Percentiles rank a stretch among this genome's conserved stretches.
phyloP scores from a whole-genome alignment of 2,329 filamentous ascomycete genomes.

The Sporothrix protearum region DNA sequence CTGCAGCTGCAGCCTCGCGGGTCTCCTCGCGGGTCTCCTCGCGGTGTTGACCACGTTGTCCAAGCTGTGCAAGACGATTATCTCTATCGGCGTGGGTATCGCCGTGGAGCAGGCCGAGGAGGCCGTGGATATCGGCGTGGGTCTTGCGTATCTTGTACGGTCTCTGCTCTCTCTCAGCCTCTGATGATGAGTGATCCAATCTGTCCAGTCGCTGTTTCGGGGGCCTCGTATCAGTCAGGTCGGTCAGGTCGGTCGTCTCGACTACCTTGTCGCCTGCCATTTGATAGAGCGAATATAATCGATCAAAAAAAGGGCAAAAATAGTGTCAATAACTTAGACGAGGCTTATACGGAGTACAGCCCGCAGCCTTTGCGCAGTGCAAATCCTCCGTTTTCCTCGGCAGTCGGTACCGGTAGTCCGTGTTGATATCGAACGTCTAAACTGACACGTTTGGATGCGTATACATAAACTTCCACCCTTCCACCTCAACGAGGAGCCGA shows the following conservation, averaged over 20 bases:
- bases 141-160: constrained; percentile 12
- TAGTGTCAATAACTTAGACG: background rate
- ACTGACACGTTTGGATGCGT: background rate
- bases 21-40: constrained; percentile 1
- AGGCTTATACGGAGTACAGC: constrained; percentile 7
- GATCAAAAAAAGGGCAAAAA: background rate
- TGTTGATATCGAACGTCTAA: background rate
- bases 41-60: background rate
- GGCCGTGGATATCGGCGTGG: constrained; percentile 14
- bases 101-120: constrained; percentile 6
- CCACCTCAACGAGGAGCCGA: background rate
- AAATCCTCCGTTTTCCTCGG: background rate
- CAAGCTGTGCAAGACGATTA: background rate
- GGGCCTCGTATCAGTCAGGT: background rate
- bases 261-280: constrained; percentile 10
- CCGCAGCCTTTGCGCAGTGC: background rate
- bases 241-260: constrained; percentile 5
- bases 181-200: background rate
- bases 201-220: background rate
- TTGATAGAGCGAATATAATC: constrained; percentile 9
- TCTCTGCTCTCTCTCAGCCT: background rate
- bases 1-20: background rate
- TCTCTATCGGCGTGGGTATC: background rate
- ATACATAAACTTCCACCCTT: too few relatives aligned
- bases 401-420: constrained; percentile 5